These are phyloP conservation scores for Cercospora sp. DNA, from an alignment of 2,329 filamentous ascomycete species.

Conservation along the genomic window DNA sequence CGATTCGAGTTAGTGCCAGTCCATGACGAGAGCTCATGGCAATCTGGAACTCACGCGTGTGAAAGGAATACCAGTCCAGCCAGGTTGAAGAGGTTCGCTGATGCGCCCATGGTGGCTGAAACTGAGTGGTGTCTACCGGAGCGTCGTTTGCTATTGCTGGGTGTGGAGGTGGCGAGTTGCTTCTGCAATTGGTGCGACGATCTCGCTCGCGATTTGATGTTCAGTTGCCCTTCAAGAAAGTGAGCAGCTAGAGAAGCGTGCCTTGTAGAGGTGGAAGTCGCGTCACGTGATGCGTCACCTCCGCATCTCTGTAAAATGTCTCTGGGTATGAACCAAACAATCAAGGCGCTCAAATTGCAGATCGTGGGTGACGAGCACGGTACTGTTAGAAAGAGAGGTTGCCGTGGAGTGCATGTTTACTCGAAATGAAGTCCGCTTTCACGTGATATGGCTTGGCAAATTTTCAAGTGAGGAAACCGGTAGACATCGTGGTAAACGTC, in stretches of 20 bases:
- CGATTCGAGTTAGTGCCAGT: background rate
- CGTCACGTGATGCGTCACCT: background rate
- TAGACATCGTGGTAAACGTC: background rate
- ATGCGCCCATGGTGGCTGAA: conserved; percentile 62
- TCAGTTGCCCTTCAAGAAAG: background rate
- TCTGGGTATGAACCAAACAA: background rate
- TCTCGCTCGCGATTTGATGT: background rate
- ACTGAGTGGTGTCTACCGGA: background rate
- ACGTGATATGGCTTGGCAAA: background rate
- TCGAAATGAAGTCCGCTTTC: background rate
- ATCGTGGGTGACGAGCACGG: background rate
- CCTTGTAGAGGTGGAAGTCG: background rate
- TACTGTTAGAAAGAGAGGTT: background rate
- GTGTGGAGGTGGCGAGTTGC: background rate
- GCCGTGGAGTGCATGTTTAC: background rate
- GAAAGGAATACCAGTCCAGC: conserved; percentile 76
- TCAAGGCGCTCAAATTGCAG: background rate
- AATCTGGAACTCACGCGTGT: conserved; percentile 70
- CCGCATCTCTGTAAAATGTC: background rate
- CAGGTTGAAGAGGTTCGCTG: conserved; percentile 69
- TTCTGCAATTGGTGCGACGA: background rate
- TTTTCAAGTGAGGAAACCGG: background rate
- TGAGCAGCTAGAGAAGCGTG: background rate
- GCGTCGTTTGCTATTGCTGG: background rate
- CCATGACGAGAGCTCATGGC: background rate